Conservation (phyloP, 768 basidiomycete species). For the Lactarius hatsudake region DNA sequence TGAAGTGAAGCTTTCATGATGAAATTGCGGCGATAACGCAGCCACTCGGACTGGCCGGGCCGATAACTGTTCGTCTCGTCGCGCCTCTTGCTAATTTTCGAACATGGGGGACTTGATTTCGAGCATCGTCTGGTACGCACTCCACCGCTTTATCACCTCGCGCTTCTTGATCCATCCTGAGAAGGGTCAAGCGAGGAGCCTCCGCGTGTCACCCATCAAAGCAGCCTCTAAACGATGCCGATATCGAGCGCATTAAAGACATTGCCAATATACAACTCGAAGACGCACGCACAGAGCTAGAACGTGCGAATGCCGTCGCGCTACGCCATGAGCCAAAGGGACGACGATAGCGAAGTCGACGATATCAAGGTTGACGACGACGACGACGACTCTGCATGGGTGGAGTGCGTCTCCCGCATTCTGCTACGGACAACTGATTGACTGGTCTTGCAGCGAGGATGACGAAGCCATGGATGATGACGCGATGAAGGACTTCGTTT, state of each 20-base stretch:
- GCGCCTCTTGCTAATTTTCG: no score
- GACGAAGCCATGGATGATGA: slow-evolving; percentile 59
- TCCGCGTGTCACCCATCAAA: slow-evolving; percentile 60
- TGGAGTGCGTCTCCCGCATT: slow-evolving; percentile 66
- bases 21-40: no score
- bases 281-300: slow-evolving; percentile 82
- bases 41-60: no score
- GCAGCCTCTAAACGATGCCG: slow-evolving; percentile 87
- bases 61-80: no score
- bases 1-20: no score
- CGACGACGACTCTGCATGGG: slow-evolving; percentile 60
- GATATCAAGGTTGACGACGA: slow-evolving; percentile 45
- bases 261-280: slow-evolving; percentile 87
- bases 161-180: slow-evolving; percentile 20
- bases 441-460: slow-evolving; percentile 41
- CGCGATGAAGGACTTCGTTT: slow-evolving; percentile 37
- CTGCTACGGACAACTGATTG: slow-evolving; percentile 35
- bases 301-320: slow-evolving; percentile 75
- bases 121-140: slow-evolving; percentile 12
- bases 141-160: not conserved
- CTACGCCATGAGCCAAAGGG: slow-evolving; percentile 65
- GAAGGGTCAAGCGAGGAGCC: no score
- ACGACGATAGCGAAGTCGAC: slow-evolving; percentile 63
- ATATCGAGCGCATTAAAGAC: slow-evolving; percentile 84
- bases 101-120: slow-evolving; percentile 6